Evolutionary conservation across 129 eudicot genomes (phyloP), one percentile per base, ranked within the genome.

Genomic region (Oenanthe sinensis): DNA sequence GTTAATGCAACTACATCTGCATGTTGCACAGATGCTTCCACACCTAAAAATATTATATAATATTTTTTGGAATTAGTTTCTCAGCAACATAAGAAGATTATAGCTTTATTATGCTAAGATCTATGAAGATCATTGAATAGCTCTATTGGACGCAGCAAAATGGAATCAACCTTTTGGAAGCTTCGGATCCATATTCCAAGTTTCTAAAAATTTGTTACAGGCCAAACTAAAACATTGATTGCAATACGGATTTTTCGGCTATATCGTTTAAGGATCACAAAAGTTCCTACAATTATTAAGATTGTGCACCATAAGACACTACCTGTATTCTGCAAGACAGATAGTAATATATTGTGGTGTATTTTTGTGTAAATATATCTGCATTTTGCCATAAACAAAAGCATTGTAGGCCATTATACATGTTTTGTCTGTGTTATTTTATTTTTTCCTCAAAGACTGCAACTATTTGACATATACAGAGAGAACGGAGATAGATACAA

Each of bases 1-100:
- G 97, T 75, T 74, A 88, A 86, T 44, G 99, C 97, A 86, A 90
- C 79, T 75, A 95, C 92, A 82, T 91, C 96, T 60, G 90, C 94
- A 63, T 83, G 89, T 77, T 90, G 95, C 48, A 79, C 81, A 79
- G 95, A 83, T 70, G 84, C 72, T 73, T 89, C 82, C 79, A 80
- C 55, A 49, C 93, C 98, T 91, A 87, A 84, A 88, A 42, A 80
- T 50, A 33, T 55, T 48, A 72, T 67, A 39, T 44, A 63, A 46
- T 62, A 13, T 76, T 44, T 7, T 76, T 39, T 39, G 45, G 48
- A 39, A 39, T 36, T n/a, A n/a, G 12, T 14, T 42, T 44, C 8
- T 44, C 1, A 44, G 17, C 46, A 71, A 39, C 11, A 44, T 11
- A 19, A 11, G 17, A 42, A n/a, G 4, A 9, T 20, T 4, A 16